These are phyloP conservation scores for Pezicula carpinea DNA, from an alignment of 2,329 filamentous ascomycete species.

Conservation along the genomic window DNA sequence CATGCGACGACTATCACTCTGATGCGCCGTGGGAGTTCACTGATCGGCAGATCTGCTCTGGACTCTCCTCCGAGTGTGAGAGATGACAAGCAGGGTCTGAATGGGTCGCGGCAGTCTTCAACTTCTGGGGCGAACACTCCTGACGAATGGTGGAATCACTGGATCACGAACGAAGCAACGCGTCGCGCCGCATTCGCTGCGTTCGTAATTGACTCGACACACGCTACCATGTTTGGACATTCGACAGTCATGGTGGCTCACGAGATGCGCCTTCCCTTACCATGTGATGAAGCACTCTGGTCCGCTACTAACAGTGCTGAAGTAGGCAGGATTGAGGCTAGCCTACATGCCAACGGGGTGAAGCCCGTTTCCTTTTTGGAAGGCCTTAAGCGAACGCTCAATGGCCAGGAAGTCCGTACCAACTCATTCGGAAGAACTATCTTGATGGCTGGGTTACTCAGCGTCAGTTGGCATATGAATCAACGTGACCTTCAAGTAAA, in stretches of 20 bases:
- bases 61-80: conserved; percentile 77
- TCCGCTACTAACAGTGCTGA: conserved; percentile 83
- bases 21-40: conserved; percentile 87
- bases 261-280: conserved; percentile 85
- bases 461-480: conserved; percentile 96
- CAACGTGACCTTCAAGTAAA: conserved; percentile 91
- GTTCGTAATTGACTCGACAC: conserved; percentile 91
- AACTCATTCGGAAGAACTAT: conserved; percentile 92
- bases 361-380: conserved; percentile 87
- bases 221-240: conserved; percentile 97
- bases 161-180: conserved; percentile 93
- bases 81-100: conserved; percentile 34
- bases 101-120: conserved; percentile 56
- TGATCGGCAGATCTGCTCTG: conserved; percentile 79
- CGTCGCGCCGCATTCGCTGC: conserved; percentile 86
- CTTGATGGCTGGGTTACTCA: conserved; percentile 88
- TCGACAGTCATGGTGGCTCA: conserved; percentile 96
- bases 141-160: conserved; percentile 92
- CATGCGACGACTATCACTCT: conserved; percentile 92
- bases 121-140: conserved; percentile 64
- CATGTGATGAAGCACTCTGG: conserved; percentile 92
- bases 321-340: conserved; percentile 78
- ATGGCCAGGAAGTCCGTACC: conserved; percentile 78
- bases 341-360: conserved; percentile 73
- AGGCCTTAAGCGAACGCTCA: conserved; percentile 82